Base-by-base conservation (phyloP, 1,139 yeast genomes). In the Kluyveromyces sp. region DNA sequence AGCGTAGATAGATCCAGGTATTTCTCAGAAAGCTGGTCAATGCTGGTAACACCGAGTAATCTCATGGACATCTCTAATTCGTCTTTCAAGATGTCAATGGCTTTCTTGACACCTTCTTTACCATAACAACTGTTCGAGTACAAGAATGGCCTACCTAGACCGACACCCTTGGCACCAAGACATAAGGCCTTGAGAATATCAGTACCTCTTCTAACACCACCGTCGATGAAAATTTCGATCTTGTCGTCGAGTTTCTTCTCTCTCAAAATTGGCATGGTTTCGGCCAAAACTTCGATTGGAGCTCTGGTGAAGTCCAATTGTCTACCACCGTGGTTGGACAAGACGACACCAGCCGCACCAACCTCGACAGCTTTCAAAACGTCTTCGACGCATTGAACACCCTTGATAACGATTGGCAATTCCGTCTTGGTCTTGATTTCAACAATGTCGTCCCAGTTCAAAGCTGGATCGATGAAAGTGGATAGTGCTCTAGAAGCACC, bases 401-500 rank as follows among this genome's bases (percentile, higher is more conserved):
- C 89, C 78, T 65, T 82, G 75, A 55, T 78, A 56, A 65, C 68
- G 68, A 46, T 78, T 55, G 67, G 83, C 74, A 59, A 71, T 55
- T 54, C 71, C 55, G 60, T 75, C 63, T 52, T 68, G 55, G 53
- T 59, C 57, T 55, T 63, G 40, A 55, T 69, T 55, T 42, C 72
- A 63, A 45, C 74, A 33, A 80, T 67, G 62, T 59, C 76, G 57
- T 56, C 67, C 74, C 65, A 81, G 61, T 40, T 69, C 59, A 88
- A 69, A 2, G 78, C 65, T n/a, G 95, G 82, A 63, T 88, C 96
- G 51, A 88, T 88, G 61, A 88, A 87, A 2, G 86, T 73, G 18
- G 88, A 78, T 44, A 88, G 76, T 1, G 96, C 95, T 42, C 88
- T 69, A 0, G 96, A 89, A 0, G 95, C 94, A 40, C 96, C 96